These are phyloP conservation scores for Waitea zeae DNA, from an alignment of 1,284 basidiomycete genomes.

Conservation along the genomic window DNA sequence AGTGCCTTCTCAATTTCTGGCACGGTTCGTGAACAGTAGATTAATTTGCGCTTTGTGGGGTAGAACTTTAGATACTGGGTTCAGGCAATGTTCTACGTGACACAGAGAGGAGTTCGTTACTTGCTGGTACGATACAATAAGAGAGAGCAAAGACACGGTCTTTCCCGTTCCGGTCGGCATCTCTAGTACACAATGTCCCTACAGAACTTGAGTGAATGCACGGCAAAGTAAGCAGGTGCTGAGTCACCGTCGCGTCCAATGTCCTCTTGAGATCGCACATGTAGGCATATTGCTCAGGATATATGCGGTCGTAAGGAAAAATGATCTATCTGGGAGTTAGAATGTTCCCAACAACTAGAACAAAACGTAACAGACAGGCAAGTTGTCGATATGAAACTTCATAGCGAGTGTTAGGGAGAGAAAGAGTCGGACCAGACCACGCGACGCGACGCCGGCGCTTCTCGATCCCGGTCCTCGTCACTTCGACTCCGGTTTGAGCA, in stretches of 20 bases:
- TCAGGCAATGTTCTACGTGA: background rate
- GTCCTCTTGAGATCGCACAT: conserved; percentile 98
- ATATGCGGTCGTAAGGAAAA: conserved; percentile 87
- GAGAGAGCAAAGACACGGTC: conserved; percentile 88
- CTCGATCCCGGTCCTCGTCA: too few species aligned
- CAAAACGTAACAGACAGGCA: conserved; percentile 43
- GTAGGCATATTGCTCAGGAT: conserved; percentile 95
- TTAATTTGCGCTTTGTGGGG: conserved; percentile 82
- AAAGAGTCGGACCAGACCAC: background rate
- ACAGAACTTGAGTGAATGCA: conserved; percentile 5
- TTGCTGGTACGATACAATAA: conserved; percentile 98
- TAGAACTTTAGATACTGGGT: conserved; percentile 49
- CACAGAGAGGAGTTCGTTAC: conserved; percentile 19
- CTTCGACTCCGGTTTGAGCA: too few species aligned
- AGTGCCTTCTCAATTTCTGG: conserved; percentile 99
- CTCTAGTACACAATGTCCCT: conserved; percentile 98
- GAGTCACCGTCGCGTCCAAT: conserved; percentile 70
- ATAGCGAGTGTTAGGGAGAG: conserved; percentile 23
- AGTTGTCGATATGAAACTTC: conserved; percentile 94
- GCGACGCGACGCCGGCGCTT: too few species aligned
- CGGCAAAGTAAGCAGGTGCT: background rate
- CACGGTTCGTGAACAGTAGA: conserved; percentile 99
- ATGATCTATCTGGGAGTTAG: conserved; percentile 44
- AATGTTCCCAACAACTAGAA: conserved; percentile 5
- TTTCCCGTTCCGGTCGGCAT: conserved; percentile 99